A percentile compares a stretch with the other conserved stretches of the same genome.
Conservation (phyloP, 2,329 filamentous ascomycete genomes). For the Septoria petroselini region DNA sequence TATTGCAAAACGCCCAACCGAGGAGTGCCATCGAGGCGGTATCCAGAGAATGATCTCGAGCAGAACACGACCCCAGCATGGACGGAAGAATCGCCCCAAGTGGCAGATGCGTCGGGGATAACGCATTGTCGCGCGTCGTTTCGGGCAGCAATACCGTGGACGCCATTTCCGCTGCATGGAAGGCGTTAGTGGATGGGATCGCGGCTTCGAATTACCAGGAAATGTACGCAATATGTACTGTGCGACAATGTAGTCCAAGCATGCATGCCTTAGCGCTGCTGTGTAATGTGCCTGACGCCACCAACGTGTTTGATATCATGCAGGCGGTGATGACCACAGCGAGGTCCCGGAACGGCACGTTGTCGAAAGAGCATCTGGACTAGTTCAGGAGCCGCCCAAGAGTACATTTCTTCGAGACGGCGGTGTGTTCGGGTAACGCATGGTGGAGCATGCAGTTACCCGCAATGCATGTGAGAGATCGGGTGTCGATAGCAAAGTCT, state of each 20-base stretch:
- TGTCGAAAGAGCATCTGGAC: slow-evolving; percentile 1
- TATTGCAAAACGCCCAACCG: neutral
- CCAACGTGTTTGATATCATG: slow-evolving; percentile 19
- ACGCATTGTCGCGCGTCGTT: neutral
- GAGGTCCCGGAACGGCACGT: slow-evolving; percentile 5
- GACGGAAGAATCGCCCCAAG: neutral
- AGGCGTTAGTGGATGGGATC: neutral
- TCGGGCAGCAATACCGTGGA: slow-evolving; percentile 15
- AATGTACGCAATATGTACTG: slow-evolving; percentile 8
- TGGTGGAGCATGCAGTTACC: too few relatives aligned
- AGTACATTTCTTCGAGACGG: neutral
- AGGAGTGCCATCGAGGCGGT: neutral
- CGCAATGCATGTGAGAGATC: neutral
- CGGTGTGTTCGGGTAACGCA: neutral
- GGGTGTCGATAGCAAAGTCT: neutral
- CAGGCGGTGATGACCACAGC: slow-evolving; percentile 9
- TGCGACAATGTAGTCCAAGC: slow-evolving; percentile 1
- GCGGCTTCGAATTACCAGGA: slow-evolving; percentile 5
- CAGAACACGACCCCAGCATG: slow-evolving; percentile 2
- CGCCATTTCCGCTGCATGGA: slow-evolving; percentile 6
- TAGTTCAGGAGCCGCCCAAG: neutral
- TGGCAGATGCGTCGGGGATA: neutral
- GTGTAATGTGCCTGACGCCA: slow-evolving; percentile 19
- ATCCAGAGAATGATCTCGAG: neutral
- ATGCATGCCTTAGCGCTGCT: slow-evolving; percentile 5